Conservation (phyloP, 176 grass and related monocot species). For the Tillandsia leiboldiana region DNA sequence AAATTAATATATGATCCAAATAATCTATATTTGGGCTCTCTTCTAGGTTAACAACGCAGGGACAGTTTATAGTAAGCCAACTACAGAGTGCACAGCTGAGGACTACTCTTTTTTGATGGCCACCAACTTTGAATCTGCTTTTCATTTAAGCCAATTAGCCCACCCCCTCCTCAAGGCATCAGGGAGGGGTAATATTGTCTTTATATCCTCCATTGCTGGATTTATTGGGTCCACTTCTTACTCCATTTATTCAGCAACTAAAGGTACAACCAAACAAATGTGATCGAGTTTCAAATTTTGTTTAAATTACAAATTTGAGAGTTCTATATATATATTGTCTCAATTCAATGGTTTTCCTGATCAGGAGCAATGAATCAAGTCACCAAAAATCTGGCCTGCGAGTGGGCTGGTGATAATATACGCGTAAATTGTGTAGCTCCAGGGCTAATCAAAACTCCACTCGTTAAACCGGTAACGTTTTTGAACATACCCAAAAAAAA, state of each 20-base stretch:
- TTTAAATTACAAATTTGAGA: no score
- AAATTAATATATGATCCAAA: no score
- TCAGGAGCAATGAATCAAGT: not conserved
- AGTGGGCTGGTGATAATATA: not conserved
- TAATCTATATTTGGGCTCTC: no score
- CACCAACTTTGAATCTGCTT: conserved; percentile 1
- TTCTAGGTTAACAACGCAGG: not conserved
- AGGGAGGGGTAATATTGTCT: conserved; percentile 4
- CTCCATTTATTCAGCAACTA: not conserved
- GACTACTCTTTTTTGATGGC: conserved; percentile 6
- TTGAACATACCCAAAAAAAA: no score
- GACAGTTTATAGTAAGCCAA: not conserved
- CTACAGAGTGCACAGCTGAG: not conserved
- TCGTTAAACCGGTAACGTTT: conserved; percentile 11
- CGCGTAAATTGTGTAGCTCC: not conserved
- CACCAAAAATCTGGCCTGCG: not conserved
- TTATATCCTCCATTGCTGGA: conserved; percentile 4
- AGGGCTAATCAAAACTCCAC: conserved; percentile 9
- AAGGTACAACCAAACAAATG: no score
- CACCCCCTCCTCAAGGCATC: conserved; percentile 8
- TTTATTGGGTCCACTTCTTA: not conserved
- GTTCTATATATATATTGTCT: no score
- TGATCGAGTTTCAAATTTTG: no score
- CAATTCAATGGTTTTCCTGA: no score
- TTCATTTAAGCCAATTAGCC: conserved; percentile 10